phyloP scores from a whole-genome alignment of 305 asterid species.

The Fraxinus dipetala region DNA sequence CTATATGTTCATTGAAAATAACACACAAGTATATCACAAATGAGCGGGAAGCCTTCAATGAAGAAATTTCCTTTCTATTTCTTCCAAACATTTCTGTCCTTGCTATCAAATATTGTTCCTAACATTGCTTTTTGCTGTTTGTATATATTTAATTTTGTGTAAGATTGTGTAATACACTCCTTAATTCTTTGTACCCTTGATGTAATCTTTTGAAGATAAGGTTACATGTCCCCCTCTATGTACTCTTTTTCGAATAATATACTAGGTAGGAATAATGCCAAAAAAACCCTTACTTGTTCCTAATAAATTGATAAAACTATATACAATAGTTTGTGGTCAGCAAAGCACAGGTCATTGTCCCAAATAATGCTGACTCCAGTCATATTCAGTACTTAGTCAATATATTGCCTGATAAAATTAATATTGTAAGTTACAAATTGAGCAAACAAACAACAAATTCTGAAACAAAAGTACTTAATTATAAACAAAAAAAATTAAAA shows the following conservation, averaged over 20 bases:
- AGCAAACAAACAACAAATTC: neutral
- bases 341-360: neutral
- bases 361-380: neutral
- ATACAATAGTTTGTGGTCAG: neutral
- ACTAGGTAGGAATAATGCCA: neutral
- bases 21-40: neutral
- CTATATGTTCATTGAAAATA: neutral
- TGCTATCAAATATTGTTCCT: neutral
- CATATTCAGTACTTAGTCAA: neutral
- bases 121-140: neutral
- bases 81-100: neutral
- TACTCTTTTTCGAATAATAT: neutral
- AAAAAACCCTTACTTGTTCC: neutral
- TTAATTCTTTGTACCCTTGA: neutral
- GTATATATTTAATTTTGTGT: neutral
- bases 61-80: neutral
- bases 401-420: neutral
- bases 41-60: neutral
- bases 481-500: neutral
- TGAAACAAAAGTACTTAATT: neutral
- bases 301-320: neutral
- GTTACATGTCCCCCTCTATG: neutral
- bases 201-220: neutral
- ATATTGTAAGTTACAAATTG: neutral
- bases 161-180: neutral